Base-by-base conservation (phyloP, 768 basidiomycete species). In the Pleurotus cornucopiae region DNA sequence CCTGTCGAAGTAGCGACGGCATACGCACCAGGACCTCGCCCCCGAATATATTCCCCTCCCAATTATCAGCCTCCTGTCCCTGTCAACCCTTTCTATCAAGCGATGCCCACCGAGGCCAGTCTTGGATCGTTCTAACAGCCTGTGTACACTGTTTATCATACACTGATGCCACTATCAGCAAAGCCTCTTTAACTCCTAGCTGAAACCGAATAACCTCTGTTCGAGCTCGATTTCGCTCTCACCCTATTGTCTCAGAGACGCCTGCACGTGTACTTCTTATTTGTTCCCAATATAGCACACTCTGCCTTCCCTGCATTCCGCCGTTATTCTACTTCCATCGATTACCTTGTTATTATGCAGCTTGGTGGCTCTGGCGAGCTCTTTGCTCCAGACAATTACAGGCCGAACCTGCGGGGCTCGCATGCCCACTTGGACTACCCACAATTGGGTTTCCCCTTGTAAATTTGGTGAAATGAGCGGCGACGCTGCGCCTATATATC, bases 1-100 rank as follows among this genome's bases (percentile, higher is more conserved):
- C 58, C 66, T 30, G 68, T 75, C 23, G 69, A 73, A 40, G 69
- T 76, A 41, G 69, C 65, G 9, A 70, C 74, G 21, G 60, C 63
- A 12, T 65, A 67, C 49, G 63, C 68, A 16, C 49, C 52, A 26
- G 69, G 69, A 20, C 66, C 70, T 20, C 63, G 62, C 20, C 69
- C 71, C 26, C 61, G 66, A 49, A 67, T 59, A 55, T 68, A 67
- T 46, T 61, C 67, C 14, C 67, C 71, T 20, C 69, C 70, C 11
- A 61, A 61, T 16, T 66, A 69, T 45, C 63, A 66, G 12, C 11
- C 51, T 25, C 39, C 38, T 16, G 9, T 38, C 34, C 25, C 9
- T 25, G 13, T 23, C 18, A 38, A 53, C 26, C 38, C 39, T 21
- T 55, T 26, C 44, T 55, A 55, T 43, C 23, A 23, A 49, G 52